A percentile compares a stretch with the other conserved stretches of the same genome.
phyloP scores from a whole-genome alignment of 75 land plant genomes.

The Picea glauca region DNA sequence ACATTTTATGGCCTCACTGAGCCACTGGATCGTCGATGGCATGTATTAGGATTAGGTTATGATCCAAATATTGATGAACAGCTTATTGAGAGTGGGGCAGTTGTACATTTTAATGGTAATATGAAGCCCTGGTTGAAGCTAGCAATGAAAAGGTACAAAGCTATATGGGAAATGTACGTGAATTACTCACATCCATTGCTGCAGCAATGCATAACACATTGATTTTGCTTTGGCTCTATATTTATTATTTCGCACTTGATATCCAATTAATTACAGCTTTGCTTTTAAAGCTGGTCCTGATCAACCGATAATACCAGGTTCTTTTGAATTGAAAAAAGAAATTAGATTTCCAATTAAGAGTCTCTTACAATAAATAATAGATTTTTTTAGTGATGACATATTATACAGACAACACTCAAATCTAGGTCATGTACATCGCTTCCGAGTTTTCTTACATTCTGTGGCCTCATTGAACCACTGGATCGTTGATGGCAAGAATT shows the following conservation, averaged over 20 bases:
- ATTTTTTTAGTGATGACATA: too few relatives aligned
- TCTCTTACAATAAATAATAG: too few relatives aligned
- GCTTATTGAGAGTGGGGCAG: slow-evolving; percentile 77
- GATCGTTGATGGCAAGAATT: slow-evolving; percentile 86
- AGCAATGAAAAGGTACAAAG: slow-evolving; percentile 91
- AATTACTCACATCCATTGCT: slow-evolving; percentile 71
- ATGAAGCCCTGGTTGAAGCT: slow-evolving; percentile 97
- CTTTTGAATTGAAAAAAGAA: too few relatives aligned
- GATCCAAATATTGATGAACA: slow-evolving; percentile 76
- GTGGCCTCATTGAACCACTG: slow-evolving; percentile 81
- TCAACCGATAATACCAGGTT: too few relatives aligned
- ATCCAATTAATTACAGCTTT: too few relatives aligned
- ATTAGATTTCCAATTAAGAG: too few relatives aligned
- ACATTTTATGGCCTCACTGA: slow-evolving; percentile 85
- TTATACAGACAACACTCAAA: too few relatives aligned
- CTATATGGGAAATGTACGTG: slow-evolving; percentile 90
- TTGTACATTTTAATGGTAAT: slow-evolving; percentile 86
- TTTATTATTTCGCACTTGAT: too few relatives aligned
- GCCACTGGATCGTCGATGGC: slow-evolving; percentile 90
- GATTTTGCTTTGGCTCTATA: slow-evolving; percentile 4
- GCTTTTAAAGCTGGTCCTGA: too few relatives aligned
- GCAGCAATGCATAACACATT: slow-evolving; percentile 81
- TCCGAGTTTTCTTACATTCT: slow-evolving; percentile 71
- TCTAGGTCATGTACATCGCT: slow-evolving; percentile 49
- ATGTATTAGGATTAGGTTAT: slow-evolving; percentile 80